Conservation (phyloP, 805 yeast species). For the Candida xiaguanensis region DNA sequence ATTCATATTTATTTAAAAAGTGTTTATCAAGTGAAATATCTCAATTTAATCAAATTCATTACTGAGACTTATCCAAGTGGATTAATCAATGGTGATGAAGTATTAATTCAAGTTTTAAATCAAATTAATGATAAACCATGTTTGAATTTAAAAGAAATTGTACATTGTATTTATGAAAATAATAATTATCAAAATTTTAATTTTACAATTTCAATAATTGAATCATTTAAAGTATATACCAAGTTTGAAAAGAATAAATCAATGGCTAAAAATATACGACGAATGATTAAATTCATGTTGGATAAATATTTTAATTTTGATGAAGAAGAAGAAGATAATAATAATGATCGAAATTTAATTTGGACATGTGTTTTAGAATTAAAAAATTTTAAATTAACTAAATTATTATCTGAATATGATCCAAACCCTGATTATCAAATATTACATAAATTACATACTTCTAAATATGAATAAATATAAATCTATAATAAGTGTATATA, state of each 20-base stretch:
- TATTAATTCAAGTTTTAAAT: not conserved
- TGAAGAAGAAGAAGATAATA: not conserved
- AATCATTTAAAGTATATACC: constrained; percentile 8
- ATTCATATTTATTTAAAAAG: not conserved
- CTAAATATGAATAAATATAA: not conserved
- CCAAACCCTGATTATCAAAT: constrained; percentile 9
- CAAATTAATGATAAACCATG: too few relatives aligned
- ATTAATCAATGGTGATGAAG: not conserved
- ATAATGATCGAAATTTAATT: constrained; percentile 1
- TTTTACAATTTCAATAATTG: constrained; percentile 3
- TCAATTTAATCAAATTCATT: not conserved
- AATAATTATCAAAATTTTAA: not conserved
- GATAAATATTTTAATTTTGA: constrained; percentile 1
- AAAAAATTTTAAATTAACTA: constrained; percentile 6
- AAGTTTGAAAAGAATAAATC: not conserved
- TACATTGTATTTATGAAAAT: not conserved
- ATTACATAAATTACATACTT: constrained; percentile 4
- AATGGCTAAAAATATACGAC: constrained; percentile 4
- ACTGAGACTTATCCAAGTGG: not conserved
- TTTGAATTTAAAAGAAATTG: not conserved
- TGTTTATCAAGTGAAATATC: too few relatives aligned
- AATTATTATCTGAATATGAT: constrained; percentile 5
- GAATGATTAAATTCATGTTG: constrained; percentile 2
- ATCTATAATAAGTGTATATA: not conserved
- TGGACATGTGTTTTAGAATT: constrained; percentile 9